Evolutionary conservation across 2,329 filamentous ascomycete genomes (phyloP).

Genomic region (Clonostachys sp.): DNA sequence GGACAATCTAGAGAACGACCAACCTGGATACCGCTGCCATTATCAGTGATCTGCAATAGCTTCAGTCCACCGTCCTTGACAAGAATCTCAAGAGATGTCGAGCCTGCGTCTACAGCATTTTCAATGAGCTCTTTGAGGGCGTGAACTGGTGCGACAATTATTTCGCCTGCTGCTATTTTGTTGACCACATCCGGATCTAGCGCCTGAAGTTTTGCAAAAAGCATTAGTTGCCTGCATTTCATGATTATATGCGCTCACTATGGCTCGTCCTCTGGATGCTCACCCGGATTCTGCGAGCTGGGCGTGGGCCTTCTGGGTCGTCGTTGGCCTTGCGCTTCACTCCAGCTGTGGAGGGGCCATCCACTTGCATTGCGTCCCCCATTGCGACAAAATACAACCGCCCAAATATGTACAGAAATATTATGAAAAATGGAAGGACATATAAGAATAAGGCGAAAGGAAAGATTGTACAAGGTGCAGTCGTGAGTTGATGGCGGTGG

Average conservation of each 20-base stretch:
- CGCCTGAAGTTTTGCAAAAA: conserved; percentile 44
- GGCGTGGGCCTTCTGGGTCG: conserved; percentile 25
- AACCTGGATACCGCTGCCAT: conserved; percentile 92
- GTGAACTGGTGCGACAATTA: conserved; percentile 95
- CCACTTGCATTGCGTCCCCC: conserved; percentile 38
- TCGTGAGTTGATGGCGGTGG: no score
- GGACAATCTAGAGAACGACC: neutral
- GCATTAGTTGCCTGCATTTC: neutral
- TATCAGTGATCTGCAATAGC: conserved; percentile 93
- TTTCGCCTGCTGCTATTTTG: conserved; percentile 97
- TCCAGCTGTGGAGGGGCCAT: conserved; percentile 26
- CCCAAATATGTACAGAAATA: neutral
- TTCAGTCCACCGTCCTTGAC: conserved; percentile 96
- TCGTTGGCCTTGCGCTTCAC: conserved; percentile 45
- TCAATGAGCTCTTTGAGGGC: conserved; percentile 95
- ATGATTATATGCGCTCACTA: neutral
- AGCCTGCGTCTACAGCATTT: conserved; percentile 95
- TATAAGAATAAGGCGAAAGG: no score
- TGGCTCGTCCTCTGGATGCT: neutral
- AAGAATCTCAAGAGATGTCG: conserved; percentile 83
- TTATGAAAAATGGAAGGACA: no score
- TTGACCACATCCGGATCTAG: conserved; percentile 92
- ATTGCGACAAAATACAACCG: conserved; percentile 9
- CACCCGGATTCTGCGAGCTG: conserved; percentile 45
- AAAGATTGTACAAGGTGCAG: no score